Conservation (phyloP, 2,329 filamentous ascomycete genomes). For the Penicillium frequentans region DNA sequence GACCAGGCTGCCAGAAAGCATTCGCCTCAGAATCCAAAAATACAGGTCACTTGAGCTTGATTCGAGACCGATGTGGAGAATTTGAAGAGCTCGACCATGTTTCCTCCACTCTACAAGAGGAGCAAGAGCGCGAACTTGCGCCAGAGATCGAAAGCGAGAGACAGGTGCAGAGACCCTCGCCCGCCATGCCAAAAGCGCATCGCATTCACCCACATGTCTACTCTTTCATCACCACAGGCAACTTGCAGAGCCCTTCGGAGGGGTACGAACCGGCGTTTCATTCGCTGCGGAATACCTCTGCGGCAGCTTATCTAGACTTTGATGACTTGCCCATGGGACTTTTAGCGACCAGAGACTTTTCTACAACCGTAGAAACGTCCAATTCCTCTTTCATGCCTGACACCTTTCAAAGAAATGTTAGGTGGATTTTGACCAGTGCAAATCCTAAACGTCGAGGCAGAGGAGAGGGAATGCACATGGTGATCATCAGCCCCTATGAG, state of each 20-base stretch:
- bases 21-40: too few relatives aligned
- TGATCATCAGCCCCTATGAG: conserved; percentile 64
- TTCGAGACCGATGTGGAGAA: not conserved
- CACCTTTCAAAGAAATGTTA: conserved; percentile 43
- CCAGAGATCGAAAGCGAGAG: conserved; percentile 64
- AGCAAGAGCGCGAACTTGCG: conserved; percentile 68
- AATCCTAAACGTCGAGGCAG: not conserved
- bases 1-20: too few relatives aligned
- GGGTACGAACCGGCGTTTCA: conserved; percentile 48
- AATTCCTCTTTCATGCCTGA: not conserved
- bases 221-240: conserved; percentile 42
- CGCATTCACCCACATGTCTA: conserved; percentile 45
- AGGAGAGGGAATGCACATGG: conserved; percentile 25
- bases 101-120: conserved; percentile 52
- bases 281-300: not conserved
- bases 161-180: conserved; percentile 52
- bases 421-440: conserved; percentile 52
- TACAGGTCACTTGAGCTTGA: too few relatives aligned
- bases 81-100: not conserved
- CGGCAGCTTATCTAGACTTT: not conserved
- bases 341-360: not conserved
- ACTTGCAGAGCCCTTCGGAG: conserved; percentile 19
- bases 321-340: not conserved
- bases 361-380: not conserved
- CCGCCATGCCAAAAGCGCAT: conserved; percentile 44